Evolutionary conservation across 2,329 filamentous ascomycete species (phyloP), one percentile per base, ranked within the genome.

Genomic region (Cercospora beticola): DNA sequence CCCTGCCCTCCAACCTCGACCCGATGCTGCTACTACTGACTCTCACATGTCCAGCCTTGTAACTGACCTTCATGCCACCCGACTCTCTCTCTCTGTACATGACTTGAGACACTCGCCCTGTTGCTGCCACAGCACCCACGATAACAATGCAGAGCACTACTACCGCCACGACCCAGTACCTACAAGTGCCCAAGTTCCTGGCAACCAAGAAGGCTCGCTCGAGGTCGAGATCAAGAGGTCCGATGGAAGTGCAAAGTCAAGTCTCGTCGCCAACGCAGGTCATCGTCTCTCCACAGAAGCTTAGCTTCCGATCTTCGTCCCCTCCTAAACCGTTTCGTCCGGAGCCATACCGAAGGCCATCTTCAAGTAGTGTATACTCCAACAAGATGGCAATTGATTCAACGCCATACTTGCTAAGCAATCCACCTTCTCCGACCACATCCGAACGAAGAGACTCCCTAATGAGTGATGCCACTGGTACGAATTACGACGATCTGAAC

Each of bases 181-280:
- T 80, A n/a, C 77, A 79, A 71, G 78, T 80, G 43, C 78, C 78
- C 57, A 79, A 78, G 69, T 68, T 73, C 33, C 70, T 78, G 10
- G 76, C 76, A 28, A 75, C 74, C 59, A 74, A 77, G 40, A 77
- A 76, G 62, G 72, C 74, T 16, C 75, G 77, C 33, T 78, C 78
- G 14, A 72, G 76, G 31, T 78, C 77, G 36, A 69, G 73, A 31
- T 76, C 76, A 57, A 68, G 76, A 46, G 69, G 73, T 12, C 70
- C 74, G 36, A 63, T 66, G 59, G 72, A 72, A 62, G 63, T 70
- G 58, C 66, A 71, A n/a, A 43, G 66, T 26, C 73, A 74, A 60
- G 68, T 74, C 58, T 68, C 65, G 36, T 73, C 73, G 23, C 64
- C 75, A 8, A 68, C 71, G 14, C 71, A 74, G 56, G 69, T 72